phyloP scores from a whole-genome alignment of 768 basidiomycete genomes.

The Lactarius pseudohatsudake region DNA sequence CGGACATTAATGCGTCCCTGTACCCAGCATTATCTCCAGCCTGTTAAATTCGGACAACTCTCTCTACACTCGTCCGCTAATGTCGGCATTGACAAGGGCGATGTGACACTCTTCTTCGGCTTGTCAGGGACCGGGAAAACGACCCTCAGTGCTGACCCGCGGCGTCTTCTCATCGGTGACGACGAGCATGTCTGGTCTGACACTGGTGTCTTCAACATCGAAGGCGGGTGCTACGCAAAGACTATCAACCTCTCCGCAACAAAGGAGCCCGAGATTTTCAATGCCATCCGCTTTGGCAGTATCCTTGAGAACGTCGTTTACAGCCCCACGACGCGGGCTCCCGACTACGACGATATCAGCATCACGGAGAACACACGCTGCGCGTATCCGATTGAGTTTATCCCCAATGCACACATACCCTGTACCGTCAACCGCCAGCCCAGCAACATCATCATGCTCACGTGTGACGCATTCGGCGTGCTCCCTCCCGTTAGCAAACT shows the following conservation, averaged over 20 bases:
- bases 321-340: constrained; percentile 73
- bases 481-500: constrained; percentile 94
- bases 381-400: constrained; percentile 98
- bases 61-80: constrained; percentile 98
- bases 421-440: constrained; percentile 87
- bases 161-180: constrained; percentile 92
- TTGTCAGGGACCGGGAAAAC: constrained; percentile 99
- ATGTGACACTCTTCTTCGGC: constrained; percentile 99
- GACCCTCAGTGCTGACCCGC: constrained; percentile 94
- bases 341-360: constrained; percentile 94
- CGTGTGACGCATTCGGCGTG: constrained; percentile 97
- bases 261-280: constrained; percentile 98
- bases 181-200: constrained; percentile 99
- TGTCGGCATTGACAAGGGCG: constrained; percentile 82
- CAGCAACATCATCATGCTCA: constrained; percentile 94
- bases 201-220: constrained; percentile 98
- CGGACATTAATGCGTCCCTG: constrained; percentile 25
- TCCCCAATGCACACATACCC: constrained; percentile 93
- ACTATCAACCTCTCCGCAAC: constrained; percentile 94
- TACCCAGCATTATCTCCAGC: constrained; percentile 89
- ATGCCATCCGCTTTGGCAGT: constrained; percentile 90
- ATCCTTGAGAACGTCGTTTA: constrained; percentile 99
- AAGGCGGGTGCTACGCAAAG: constrained; percentile 99
- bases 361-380: constrained; percentile 99
- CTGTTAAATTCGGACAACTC: constrained; percentile 96